These are phyloP conservation scores for Chytriomyces hyalinus DNA, from an alignment of 192 early-diverging fungal genomes.

Conservation along the genomic window DNA sequence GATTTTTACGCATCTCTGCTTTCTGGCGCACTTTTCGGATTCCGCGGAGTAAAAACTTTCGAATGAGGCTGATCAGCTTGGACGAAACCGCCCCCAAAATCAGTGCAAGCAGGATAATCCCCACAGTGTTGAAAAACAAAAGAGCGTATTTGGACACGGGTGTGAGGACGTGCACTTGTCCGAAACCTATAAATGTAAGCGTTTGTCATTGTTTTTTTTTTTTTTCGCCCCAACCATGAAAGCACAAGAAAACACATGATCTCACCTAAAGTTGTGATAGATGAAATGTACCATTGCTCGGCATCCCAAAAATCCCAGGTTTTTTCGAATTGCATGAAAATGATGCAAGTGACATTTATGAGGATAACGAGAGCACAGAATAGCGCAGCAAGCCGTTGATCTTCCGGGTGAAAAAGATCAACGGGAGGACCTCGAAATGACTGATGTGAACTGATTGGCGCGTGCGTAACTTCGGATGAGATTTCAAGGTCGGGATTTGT, in stretches of 20 bases:
- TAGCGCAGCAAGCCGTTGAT: constrained; percentile 4
- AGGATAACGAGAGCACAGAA: constrained; percentile 14
- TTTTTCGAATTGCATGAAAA: constrained; percentile 27
- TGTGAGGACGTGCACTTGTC: not conserved
- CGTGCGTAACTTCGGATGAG: too few relatives aligned
- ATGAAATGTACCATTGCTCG: constrained; percentile 36
- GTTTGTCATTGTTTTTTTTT: not conserved
- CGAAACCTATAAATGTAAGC: constrained; percentile 9
- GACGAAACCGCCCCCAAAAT: constrained; percentile 6
- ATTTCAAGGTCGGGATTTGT: not conserved
- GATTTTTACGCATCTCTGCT: constrained; percentile 11
- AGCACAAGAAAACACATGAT: not conserved
- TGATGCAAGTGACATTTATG: constrained; percentile 8
- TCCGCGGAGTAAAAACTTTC: constrained; percentile 25
- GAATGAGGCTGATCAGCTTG: constrained; percentile 18
- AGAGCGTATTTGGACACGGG: not conserved
- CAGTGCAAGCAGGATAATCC: constrained; percentile 25
- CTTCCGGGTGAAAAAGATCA: constrained; percentile 17
- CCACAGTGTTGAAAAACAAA: constrained; percentile 24
- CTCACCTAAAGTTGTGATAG: constrained; percentile 25
- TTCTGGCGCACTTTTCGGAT: constrained; percentile 25
- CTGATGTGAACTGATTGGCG: not conserved
- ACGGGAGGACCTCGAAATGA: not conserved
- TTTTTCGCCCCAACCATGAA: not conserved
- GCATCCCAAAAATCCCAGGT: constrained; percentile 23